Conservation (phyloP, 1,284 basidiomycete species). For the Cystobasidium sp. region DNA sequence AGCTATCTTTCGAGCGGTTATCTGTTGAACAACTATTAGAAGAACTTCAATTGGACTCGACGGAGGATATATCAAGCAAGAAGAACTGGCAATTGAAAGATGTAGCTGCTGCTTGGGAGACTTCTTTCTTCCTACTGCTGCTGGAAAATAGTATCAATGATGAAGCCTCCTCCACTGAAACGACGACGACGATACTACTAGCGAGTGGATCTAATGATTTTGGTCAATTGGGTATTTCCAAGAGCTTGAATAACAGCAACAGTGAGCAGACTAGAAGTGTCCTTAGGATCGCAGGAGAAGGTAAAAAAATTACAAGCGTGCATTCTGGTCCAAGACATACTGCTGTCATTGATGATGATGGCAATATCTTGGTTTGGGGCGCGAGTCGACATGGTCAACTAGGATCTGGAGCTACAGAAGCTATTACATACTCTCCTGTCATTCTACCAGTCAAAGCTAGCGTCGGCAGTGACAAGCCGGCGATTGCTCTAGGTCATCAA, state of each 20-base stretch:
- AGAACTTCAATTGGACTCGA: neutral
- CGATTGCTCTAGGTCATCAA: slow-evolving; percentile 45
- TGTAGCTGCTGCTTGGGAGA: slow-evolving; percentile 41
- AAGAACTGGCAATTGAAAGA: slow-evolving; percentile 15
- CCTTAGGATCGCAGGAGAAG: neutral
- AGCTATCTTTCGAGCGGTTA: slow-evolving; percentile 14
- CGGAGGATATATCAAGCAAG: neutral
- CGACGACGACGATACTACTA: slow-evolving; percentile 57
- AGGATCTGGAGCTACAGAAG: neutral
- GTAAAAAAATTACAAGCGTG: neutral
- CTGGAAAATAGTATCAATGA: neutral
- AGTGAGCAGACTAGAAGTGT: neutral
- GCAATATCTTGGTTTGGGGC: slow-evolving; percentile 17
- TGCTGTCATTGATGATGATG: neutral
- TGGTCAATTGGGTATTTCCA: slow-evolving; percentile 69
- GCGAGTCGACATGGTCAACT: slow-evolving; percentile 36
- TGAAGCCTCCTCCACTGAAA: neutral
- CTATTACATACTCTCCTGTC: slow-evolving; percentile 4
- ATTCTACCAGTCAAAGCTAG: slow-evolving; percentile 41
- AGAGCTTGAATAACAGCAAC: neutral
- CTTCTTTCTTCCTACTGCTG: slow-evolving; percentile 29
- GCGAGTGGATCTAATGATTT: slow-evolving; percentile 85
- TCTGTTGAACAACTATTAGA: neutral
- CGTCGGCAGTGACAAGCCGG: slow-evolving; percentile 33
- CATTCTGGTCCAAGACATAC: slow-evolving; percentile 34